phyloP scores from a whole-genome alignment of 169 alveolate species.

The Plasmodium gallinaceum region DNA sequence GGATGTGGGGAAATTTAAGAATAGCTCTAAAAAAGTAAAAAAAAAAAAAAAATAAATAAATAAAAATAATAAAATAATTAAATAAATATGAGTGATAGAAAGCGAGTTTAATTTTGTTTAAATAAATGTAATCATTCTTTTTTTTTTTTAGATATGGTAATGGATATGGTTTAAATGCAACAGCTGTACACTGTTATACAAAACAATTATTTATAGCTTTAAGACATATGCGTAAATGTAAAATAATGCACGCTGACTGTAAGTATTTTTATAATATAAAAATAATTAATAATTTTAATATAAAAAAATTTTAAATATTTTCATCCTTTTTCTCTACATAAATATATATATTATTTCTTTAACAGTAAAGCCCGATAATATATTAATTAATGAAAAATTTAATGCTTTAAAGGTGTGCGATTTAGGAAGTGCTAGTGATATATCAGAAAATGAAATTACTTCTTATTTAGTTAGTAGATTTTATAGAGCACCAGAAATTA shows the following conservation, averaged over 20 bases:
- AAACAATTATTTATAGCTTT: constrained; percentile 89
- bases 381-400: constrained; percentile 91
- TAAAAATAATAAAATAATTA: too few relatives aligned
- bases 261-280: constrained; percentile 58
- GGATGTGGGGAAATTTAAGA: constrained; percentile 93
- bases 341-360: constrained; percentile 3
- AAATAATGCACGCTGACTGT: constrained; percentile 91
- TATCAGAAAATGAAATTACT: constrained; percentile 92
- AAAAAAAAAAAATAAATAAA: constrained; percentile 16
- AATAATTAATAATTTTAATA: too few relatives aligned
- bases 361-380: constrained; percentile 96
- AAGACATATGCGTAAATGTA: constrained; percentile 86
- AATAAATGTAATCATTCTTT: not conserved
- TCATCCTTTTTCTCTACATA: not conserved
- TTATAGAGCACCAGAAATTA: constrained; percentile 99
- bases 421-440: constrained; percentile 95
- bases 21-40: constrained; percentile 86
- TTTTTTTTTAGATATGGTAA: constrained; percentile 83
- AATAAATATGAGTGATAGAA: too few relatives aligned
- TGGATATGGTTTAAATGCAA: constrained; percentile 87
- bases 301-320: too few relatives aligned
- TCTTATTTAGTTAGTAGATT: constrained; percentile 95
- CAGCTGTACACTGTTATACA: constrained; percentile 88
- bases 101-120: not conserved
- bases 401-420: constrained; percentile 95